These are phyloP conservation scores for Pestalotiopsis sp. DNA, from an alignment of 2,329 filamentous ascomycete species.

Conservation along the genomic window DNA sequence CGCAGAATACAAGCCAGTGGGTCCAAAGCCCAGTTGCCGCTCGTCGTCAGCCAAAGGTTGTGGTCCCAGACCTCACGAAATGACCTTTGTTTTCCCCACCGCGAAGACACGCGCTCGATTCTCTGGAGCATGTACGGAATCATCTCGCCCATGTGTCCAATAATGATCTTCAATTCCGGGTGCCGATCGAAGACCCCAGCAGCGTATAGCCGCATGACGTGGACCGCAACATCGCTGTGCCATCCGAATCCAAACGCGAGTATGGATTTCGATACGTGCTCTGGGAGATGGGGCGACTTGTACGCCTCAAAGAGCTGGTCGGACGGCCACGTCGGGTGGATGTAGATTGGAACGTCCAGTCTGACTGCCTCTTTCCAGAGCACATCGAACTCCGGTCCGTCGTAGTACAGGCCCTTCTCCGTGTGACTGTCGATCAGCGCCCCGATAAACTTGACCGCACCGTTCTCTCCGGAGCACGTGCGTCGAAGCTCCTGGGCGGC, in stretches of 20 bases:
- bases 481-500: conserved; percentile 13
- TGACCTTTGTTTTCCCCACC: conserved; percentile 33
- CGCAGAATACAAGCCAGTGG: conserved; percentile 44
- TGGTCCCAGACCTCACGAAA: conserved; percentile 52
- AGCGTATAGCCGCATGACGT: conserved; percentile 51
- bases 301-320: conserved; percentile 29
- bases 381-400: conserved; percentile 42
- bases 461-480: conserved; percentile 5
- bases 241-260: conserved; percentile 47
- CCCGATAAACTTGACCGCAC: conserved; percentile 8
- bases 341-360: conserved; percentile 45
- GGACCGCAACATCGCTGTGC: conserved; percentile 52
- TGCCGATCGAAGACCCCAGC: conserved; percentile 57
- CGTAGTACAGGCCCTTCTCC: conserved; percentile 36
- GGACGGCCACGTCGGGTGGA: conserved; percentile 41
- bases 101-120: conserved; percentile 30
- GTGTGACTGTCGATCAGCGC: conserved; percentile 13
- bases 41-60: conserved; percentile 58
- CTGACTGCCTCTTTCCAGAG: conserved; percentile 42
- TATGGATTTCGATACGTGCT: conserved; percentile 35
- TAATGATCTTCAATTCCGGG: conserved; percentile 54
- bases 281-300: conserved; percentile 30
- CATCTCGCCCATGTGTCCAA: conserved; percentile 56
- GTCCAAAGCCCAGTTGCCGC: conserved; percentile 49
- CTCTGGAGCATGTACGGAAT: conserved; percentile 55